A percentile compares a stretch with the other conserved stretches of the same genome.
Conservation (phyloP, 2,329 filamentous ascomycete genomes). For the Alternaria sp. region DNA sequence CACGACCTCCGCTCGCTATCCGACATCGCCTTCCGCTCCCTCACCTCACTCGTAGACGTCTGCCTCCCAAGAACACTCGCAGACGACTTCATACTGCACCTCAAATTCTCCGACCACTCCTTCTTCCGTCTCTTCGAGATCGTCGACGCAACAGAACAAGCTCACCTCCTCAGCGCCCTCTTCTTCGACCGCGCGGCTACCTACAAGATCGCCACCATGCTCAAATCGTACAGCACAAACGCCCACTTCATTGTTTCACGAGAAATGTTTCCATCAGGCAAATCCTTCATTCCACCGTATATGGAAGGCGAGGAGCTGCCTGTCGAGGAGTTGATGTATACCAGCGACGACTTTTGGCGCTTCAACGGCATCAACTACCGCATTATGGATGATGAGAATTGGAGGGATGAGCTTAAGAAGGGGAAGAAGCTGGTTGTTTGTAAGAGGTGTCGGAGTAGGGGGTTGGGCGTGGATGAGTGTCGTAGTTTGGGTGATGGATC, state of each 20-base stretch:
- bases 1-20: constrained; percentile 22
- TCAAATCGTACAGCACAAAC: constrained; percentile 26
- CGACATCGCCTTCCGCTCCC: constrained; percentile 20
- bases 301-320: constrained; percentile 45
- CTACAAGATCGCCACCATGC: constrained; percentile 33
- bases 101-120: constrained; percentile 27
- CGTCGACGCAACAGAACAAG: constrained; percentile 13
- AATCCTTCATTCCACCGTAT: constrained; percentile 41
- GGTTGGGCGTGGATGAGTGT: constrained; percentile 16
- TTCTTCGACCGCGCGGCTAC: constrained; percentile 32
- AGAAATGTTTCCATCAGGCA: constrained; percentile 26
- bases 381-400: constrained; percentile 32
- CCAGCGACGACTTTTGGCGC: constrained; percentile 36
- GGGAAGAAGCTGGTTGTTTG: constrained; percentile 18
- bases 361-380: constrained; percentile 36
- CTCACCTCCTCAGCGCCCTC: constrained; percentile 20
- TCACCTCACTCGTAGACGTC: constrained; percentile 22
- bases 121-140: constrained; percentile 20
- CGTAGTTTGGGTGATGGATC: constrained; percentile 23
- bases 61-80: constrained; percentile 18
- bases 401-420: constrained; percentile 18
- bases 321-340: constrained; percentile 34
- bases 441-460: constrained; percentile 14
- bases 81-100: constrained; percentile 25
- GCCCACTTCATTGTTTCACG: constrained; percentile 30